Evolutionary conservation across 2,329 filamentous ascomycete species (phyloP).

Genomic region (Canariomyces notabilis): DNA sequence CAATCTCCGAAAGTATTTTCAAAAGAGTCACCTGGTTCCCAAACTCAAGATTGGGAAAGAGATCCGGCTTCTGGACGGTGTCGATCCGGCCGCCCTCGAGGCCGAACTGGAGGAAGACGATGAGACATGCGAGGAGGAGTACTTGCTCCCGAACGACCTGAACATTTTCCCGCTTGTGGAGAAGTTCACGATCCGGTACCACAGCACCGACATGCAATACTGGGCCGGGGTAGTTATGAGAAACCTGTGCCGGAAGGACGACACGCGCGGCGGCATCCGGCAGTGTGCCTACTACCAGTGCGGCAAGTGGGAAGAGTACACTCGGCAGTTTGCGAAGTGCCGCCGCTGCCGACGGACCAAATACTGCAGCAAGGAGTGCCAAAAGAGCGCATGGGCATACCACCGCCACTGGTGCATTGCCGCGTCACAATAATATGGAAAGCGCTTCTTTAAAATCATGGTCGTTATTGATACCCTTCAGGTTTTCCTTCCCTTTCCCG

Average conservation of each 20-base stretch:
- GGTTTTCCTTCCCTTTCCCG: slow-evolving; percentile 16
- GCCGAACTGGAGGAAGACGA: slow-evolving; percentile 40
- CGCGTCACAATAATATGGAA: slow-evolving; percentile 47
- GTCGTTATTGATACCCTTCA: slow-evolving; percentile 28
- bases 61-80: slow-evolving; percentile 71
- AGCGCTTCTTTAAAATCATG: slow-evolving; percentile 13
- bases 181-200: slow-evolving; percentile 94
- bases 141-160: slow-evolving; percentile 86
- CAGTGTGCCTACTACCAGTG: slow-evolving; percentile 98
- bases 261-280: slow-evolving; percentile 85
- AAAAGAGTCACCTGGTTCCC: slow-evolving; percentile 88
- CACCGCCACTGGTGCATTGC: slow-evolving; percentile 96
- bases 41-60: slow-evolving; percentile 86
- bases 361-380: slow-evolving; percentile 99
- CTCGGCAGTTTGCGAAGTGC: slow-evolving; percentile 96
- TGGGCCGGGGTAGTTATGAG: slow-evolving; percentile 99
- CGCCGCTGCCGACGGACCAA: slow-evolving; percentile 93
- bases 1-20: slow-evolving; percentile 91
- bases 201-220: slow-evolving; percentile 97
- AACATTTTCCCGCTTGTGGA: slow-evolving; percentile 98
- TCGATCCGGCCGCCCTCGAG: slow-evolving; percentile 38
- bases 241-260: slow-evolving; percentile 96
- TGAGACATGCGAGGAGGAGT: slow-evolving; percentile 76
- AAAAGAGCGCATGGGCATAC: slow-evolving; percentile 98
- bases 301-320: slow-evolving; percentile 96